Conservation (phyloP, 495 filamentous ascomycete genomes). For the Oidiodendron maius region DNA sequence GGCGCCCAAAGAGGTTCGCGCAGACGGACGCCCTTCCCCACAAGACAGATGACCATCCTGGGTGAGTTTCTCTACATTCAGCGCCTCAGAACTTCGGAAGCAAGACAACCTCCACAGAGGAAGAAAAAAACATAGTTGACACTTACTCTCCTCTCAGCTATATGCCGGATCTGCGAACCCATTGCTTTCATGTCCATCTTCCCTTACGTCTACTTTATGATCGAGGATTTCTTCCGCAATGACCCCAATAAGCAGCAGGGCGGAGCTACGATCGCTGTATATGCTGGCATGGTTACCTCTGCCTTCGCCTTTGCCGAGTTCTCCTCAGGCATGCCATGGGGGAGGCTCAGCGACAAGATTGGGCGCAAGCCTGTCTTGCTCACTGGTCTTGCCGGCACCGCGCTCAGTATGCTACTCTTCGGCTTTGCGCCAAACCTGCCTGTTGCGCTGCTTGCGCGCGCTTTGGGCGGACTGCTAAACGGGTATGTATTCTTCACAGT, state of each 20-base stretch:
- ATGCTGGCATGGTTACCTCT: slow-evolving; percentile 94
- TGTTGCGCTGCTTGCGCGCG: slow-evolving; percentile 79
- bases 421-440: slow-evolving; percentile 83
- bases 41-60: slow-evolving; percentile 63
- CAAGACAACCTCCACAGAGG: neutral
- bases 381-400: slow-evolving; percentile 80
- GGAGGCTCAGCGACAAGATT: slow-evolving; percentile 82
- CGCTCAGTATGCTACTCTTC: slow-evolving; percentile 88
- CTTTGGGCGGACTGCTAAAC: slow-evolving; percentile 86
- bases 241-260: slow-evolving; percentile 41
- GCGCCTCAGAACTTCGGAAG: neutral
- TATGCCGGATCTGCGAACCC: slow-evolving; percentile 94
- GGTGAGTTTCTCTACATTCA: slow-evolving; percentile 53
- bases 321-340: slow-evolving; percentile 85
- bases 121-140: too few species aligned
- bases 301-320: slow-evolving; percentile 96
- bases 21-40: slow-evolving; percentile 35
- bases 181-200: slow-evolving; percentile 99
- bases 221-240: slow-evolving; percentile 61
- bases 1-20: slow-evolving; percentile 10
- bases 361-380: slow-evolving; percentile 91
- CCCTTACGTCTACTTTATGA: slow-evolving; percentile 98
- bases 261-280: slow-evolving; percentile 76
- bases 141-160: slow-evolving; percentile 43
- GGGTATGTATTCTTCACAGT: slow-evolving; percentile 50